Evolutionary conservation across 2,329 filamentous ascomycete genomes (phyloP).

Genomic region (Fusarium sp.): DNA sequence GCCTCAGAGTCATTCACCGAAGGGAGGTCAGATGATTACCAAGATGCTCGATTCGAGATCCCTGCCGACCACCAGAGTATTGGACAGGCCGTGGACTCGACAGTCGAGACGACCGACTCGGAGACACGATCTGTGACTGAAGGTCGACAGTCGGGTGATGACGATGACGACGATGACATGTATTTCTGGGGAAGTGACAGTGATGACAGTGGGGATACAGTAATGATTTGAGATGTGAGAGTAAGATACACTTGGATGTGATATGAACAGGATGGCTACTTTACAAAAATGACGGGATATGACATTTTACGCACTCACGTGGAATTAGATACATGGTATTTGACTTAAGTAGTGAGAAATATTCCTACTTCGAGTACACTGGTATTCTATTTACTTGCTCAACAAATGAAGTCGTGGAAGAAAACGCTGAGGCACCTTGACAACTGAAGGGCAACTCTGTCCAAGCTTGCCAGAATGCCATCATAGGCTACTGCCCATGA

Average conservation of each 20-base stretch:
- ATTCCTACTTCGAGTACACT: neutral
- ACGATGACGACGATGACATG: slow-evolving; percentile 26
- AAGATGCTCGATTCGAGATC: slow-evolving; percentile 50
- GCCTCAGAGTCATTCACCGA: slow-evolving; percentile 53
- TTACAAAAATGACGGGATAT: slow-evolving; percentile 5
- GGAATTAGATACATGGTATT: neutral
- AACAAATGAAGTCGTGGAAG: neutral
- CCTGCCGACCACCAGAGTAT: slow-evolving; percentile 49
- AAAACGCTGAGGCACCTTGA: neutral
- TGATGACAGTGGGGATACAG: slow-evolving; percentile 16
- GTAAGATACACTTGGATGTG: neutral
- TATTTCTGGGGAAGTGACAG: slow-evolving; percentile 30
- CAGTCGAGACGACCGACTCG: slow-evolving; percentile 39
- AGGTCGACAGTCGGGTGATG: slow-evolving; percentile 12
- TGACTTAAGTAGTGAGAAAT: neutral
- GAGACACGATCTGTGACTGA: slow-evolving; percentile 22
- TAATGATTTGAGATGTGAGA: neutral
- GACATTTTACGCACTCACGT: neutral
- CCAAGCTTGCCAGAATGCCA: neutral
- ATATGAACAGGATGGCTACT: neutral
- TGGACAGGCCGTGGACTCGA: slow-evolving; percentile 40
- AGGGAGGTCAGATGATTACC: slow-evolving; percentile 50
- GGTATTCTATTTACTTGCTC: neutral
- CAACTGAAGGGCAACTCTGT: neutral
- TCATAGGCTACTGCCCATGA: neutral